Conservation (phyloP, 2,329 filamentous ascomycete species). For the Fusarium metavorans region DNA sequence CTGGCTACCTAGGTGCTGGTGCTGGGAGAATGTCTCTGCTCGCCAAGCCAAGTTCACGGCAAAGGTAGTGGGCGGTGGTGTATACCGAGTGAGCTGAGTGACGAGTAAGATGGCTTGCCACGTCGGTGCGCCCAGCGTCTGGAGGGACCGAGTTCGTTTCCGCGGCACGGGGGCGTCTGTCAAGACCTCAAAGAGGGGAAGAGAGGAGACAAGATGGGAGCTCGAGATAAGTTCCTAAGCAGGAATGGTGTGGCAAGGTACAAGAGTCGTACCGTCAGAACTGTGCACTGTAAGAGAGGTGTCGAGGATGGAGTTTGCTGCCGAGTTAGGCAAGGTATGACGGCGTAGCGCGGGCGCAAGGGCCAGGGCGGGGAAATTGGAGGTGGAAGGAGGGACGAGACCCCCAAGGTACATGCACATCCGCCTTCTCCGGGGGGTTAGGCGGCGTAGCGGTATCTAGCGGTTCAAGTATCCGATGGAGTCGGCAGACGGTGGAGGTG, state of each 20-base stretch:
- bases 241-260: slow-evolving; percentile 39
- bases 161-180: slow-evolving; percentile 14
- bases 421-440: not conserved
- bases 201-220: slow-evolving; percentile 30
- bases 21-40: not conserved
- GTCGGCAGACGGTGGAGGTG: slow-evolving; percentile 1
- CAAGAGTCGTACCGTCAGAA: slow-evolving; percentile 6
- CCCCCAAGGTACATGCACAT: slow-evolving; percentile 20
- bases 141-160: not conserved
- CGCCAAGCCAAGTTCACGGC: not conserved
- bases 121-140: slow-evolving; percentile 14
- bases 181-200: slow-evolving; percentile 33
- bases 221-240: not conserved
- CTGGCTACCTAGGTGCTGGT: not conserved
- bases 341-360: slow-evolving; percentile 45
- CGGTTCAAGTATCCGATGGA: slow-evolving; percentile 4
- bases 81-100: slow-evolving; percentile 16
- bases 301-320: slow-evolving; percentile 18
- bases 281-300: slow-evolving; percentile 16
- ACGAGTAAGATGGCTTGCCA: slow-evolving; percentile 29
- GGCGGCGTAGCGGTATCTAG: not conserved
- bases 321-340: slow-evolving; percentile 33
- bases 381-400: slow-evolving; percentile 37
- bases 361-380: slow-evolving; percentile 48
- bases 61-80: not conserved